Conservation (phyloP, 257 asterid species). For the Solanum verrucosum region DNA sequence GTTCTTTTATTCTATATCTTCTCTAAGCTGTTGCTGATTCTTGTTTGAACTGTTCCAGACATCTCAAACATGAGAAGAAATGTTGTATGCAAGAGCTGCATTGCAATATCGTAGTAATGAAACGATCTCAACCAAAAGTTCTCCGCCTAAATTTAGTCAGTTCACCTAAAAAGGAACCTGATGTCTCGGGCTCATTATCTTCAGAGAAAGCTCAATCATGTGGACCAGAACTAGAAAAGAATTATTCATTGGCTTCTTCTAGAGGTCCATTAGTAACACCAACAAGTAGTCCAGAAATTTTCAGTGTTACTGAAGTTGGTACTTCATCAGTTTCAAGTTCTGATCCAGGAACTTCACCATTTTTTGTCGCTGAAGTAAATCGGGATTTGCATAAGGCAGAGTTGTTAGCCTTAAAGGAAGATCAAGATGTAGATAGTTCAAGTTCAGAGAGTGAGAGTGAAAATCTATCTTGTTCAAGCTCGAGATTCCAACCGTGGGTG, state of each 20-base stretch:
- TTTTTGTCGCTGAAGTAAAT: constrained; percentile 28
- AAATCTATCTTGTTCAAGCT: constrained; percentile 52
- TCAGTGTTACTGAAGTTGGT: constrained; percentile 80
- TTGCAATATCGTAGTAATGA: constrained; percentile 89
- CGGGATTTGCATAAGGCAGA: constrained; percentile 40
- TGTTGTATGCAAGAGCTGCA: constrained; percentile 87
- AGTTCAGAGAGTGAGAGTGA: constrained; percentile 72
- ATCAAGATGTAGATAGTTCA: constrained; percentile 40
- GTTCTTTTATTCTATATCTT: not conserved
- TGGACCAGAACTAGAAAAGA: constrained; percentile 17
- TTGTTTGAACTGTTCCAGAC: constrained; percentile 33
- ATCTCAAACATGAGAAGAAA: constrained; percentile 69
- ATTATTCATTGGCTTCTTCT: constrained; percentile 28
- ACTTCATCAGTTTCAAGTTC: constrained; percentile 91
- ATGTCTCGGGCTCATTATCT: not conserved
- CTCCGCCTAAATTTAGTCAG: constrained; percentile 80
- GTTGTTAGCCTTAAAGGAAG: constrained; percentile 29
- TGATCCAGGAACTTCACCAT: constrained; percentile 88
- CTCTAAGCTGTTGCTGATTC: not conserved
- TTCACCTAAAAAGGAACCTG: constrained; percentile 45
- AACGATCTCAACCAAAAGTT: constrained; percentile 84
- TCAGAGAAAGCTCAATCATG: constrained; percentile 20
- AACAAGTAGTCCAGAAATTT: constrained; percentile 93
- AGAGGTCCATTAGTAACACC: constrained; percentile 80
- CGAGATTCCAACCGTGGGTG: constrained; percentile 83